These are phyloP conservation scores for Dalbergia oliveri DNA, from an alignment of 306 rosid genomes.

Conservation along the genomic window DNA sequence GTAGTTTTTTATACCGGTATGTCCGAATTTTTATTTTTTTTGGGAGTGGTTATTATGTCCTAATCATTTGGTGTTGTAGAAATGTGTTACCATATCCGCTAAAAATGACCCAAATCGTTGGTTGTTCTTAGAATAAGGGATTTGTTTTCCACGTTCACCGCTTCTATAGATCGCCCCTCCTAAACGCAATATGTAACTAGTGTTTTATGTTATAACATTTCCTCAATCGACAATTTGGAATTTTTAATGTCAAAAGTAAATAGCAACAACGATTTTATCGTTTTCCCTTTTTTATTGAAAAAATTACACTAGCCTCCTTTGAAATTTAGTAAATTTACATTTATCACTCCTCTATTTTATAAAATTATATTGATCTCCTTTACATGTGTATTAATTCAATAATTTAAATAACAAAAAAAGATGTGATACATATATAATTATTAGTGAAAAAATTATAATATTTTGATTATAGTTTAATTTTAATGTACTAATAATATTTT, in stretches of 20 bases:
- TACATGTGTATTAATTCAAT: no score
- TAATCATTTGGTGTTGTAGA: neutral
- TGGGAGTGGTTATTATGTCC: neutral
- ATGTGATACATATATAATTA: no score
- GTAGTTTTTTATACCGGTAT: neutral
- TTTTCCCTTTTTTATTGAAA: neutral
- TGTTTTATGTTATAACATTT: neutral
- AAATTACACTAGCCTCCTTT: no score
- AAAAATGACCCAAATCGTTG: slow-evolving; percentile 15
- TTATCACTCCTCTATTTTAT: no score
- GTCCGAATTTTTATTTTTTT: no score
- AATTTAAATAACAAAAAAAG: no score
- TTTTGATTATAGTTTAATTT: no score
- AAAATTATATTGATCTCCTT: no score
- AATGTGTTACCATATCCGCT: neutral
- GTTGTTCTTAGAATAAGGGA: slow-evolving; percentile 8
- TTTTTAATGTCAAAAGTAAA: neutral
- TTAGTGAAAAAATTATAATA: no score
- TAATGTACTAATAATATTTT: no score
- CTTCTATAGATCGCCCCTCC: neutral
- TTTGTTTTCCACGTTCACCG: slow-evolving; percentile 6
- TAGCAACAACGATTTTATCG: neutral
- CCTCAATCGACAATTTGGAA: neutral
- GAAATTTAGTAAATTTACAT: no score
- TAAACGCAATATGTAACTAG: neutral